Evolutionary conservation across 257 asterid species (phyloP).

Genomic region (Agastache rugosa): DNA sequence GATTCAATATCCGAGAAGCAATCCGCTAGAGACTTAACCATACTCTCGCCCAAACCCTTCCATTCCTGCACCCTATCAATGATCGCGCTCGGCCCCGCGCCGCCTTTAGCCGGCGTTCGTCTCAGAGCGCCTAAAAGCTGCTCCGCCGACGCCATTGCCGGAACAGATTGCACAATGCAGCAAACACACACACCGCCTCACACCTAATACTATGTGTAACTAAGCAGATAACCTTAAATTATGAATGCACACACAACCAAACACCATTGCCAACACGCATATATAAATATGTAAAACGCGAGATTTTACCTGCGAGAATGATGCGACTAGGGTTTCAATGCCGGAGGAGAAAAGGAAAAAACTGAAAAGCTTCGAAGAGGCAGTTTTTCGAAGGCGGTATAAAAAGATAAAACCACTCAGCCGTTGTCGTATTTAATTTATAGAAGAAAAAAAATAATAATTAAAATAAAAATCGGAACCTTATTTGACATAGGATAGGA

Average conservation of each 20-base stretch:
- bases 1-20: conserved; percentile 34
- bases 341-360: background rate
- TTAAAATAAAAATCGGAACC: too few species aligned
- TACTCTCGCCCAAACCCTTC: conserved; percentile 42
- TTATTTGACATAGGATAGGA: too few species aligned
- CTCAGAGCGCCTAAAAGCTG: conserved; percentile 16
- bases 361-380: background rate
- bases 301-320: background rate
- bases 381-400: background rate
- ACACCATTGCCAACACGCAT: background rate
- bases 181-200: conserved; percentile 23
- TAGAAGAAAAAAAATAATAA: too few species aligned
- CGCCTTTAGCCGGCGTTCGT: background rate
- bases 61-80: conserved; percentile 33
- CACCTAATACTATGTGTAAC: background rate
- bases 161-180: background rate
- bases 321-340: conserved; percentile 3
- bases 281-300: background rate
- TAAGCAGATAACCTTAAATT: background rate
- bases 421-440: background rate
- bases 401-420: background rate
- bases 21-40: conserved; percentile 29
- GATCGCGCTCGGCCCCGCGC: conserved; percentile 20
- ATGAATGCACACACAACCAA: background rate
- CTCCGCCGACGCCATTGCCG: conserved; percentile 26